Base-by-base conservation (phyloP, 768 basidiomycete species). In the Boletus tomentosulus region DNA sequence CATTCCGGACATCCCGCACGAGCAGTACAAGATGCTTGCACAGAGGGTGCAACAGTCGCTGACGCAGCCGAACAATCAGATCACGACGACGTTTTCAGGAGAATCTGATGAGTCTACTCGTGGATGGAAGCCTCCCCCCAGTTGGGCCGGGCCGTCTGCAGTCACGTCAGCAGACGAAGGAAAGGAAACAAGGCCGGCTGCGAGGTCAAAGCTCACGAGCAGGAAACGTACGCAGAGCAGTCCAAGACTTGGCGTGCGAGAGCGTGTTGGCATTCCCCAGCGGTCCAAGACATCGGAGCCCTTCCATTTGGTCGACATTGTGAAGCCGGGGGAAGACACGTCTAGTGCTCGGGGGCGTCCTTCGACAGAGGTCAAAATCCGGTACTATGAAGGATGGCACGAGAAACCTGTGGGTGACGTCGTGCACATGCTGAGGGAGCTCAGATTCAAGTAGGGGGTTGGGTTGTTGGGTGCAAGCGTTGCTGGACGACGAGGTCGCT, bases 401-500 rank as follows among this genome's bases (percentile, higher is more conserved):
- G 66, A 68, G 48, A 62, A 50, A 34, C 49, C 55, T 28, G 19
- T 71, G 48, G 45, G 41, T 1, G 70, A 71, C 9, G 65, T 71
- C n/a, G 67, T 71, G 6, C 66, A 64, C n/a, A 54, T 51, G 34
- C 28, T 70, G 27, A 68, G 68, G 53, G 50, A 55, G n/a, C 60
- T 70, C 35, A 70, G 49, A 50, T 25, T 33, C 4, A 59, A 50
- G 50, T 63, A 65, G 51, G 38, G 12, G 22, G 38, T 3, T 19
- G 24, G 45, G 31, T 16, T 27, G 22, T 38, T 19, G n/a, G 15
- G 12, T 43, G 24, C 24, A 11, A 42, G 12, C 6, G 19, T 34
- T 8, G 12, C 33, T 11, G 8, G 33, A 33, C 33, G 19, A 7
- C 39, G 39, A 22, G 9, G 25, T 41, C 6, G 9, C 41, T 30